Conservation (phyloP, 1,284 basidiomycete species). For the Inonotus obliquus region DNA sequence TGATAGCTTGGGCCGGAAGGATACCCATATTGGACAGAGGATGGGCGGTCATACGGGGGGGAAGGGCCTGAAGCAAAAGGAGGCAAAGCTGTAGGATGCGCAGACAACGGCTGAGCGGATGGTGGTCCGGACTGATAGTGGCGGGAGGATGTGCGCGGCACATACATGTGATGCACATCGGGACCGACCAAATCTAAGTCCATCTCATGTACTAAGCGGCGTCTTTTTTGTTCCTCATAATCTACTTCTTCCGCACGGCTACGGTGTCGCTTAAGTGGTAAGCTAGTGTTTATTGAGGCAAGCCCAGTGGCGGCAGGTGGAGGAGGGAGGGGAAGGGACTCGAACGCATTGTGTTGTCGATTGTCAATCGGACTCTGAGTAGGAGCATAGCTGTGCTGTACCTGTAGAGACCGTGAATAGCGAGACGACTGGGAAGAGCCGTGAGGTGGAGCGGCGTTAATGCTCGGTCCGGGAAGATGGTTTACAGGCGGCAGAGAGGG, state of each 20-base stretch:
- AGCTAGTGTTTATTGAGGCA: background rate
- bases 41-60: background rate
- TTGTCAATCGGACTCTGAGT: background rate
- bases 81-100: background rate
- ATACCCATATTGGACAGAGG: background rate
- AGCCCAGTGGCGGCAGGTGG: conserved; percentile 11
- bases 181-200: conserved; percentile 1
- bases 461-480: background rate
- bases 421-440: background rate
- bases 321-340: conserved; percentile 14
- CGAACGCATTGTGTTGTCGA: background rate
- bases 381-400: background rate
- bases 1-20: background rate
- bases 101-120: background rate
- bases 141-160: background rate
- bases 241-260: background rate
- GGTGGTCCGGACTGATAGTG: background rate
- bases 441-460: background rate
- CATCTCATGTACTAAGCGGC: conserved; percentile 4
- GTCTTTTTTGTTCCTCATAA: conserved; percentile 8
- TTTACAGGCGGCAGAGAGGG: background rate
- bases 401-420: background rate
- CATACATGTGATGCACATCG: background rate
- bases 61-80: background rate
- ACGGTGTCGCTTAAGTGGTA: conserved; percentile 8